Conservation (phyloP, 805 yeast genomes). For the Myxozyma sirexii region DNA sequence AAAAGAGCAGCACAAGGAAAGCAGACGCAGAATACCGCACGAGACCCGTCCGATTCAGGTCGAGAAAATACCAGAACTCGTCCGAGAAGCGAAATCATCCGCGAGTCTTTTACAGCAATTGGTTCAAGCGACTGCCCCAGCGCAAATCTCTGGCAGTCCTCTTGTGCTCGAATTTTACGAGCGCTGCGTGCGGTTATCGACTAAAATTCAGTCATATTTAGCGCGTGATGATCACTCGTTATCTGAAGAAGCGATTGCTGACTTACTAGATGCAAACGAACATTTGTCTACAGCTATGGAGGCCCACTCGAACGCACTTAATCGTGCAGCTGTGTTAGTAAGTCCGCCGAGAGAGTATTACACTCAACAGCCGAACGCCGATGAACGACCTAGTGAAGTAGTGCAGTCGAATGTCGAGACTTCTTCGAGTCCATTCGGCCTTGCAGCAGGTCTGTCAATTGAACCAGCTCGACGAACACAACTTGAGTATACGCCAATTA, state of each 20-base stretch:
- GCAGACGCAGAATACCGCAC: neutral
- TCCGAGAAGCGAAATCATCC: slow-evolving; percentile 21
- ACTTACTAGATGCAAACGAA: slow-evolving; percentile 21
- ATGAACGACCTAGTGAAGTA: neutral
- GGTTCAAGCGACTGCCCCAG: slow-evolving; percentile 21
- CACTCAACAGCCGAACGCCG: neutral
- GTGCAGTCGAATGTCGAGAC: neutral
- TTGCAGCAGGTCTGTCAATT: neutral
- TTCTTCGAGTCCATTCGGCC: neutral
- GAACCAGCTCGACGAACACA: slow-evolving; percentile 2
- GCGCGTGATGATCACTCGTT: slow-evolving; percentile 11
- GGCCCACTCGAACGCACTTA: slow-evolving; percentile 22
- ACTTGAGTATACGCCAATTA: neutral
- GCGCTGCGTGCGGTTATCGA: slow-evolving; percentile 22
- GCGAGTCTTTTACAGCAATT: slow-evolving; percentile 25
- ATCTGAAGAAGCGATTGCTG: slow-evolving; percentile 11
- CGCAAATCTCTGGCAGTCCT: slow-evolving; percentile 23
- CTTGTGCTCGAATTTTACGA: slow-evolving; percentile 31
- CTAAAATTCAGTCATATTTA: slow-evolving; percentile 11
- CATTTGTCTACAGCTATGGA: slow-evolving; percentile 14
- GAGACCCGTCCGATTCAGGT: neutral
- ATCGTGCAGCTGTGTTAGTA: slow-evolving; percentile 22
- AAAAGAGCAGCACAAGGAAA: neutral
- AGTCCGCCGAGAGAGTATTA: slow-evolving; percentile 31
- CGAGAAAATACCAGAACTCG: neutral